Conservation (phyloP, 164 flowering plant genomes). For the Chimonanthus praecox region DNA sequence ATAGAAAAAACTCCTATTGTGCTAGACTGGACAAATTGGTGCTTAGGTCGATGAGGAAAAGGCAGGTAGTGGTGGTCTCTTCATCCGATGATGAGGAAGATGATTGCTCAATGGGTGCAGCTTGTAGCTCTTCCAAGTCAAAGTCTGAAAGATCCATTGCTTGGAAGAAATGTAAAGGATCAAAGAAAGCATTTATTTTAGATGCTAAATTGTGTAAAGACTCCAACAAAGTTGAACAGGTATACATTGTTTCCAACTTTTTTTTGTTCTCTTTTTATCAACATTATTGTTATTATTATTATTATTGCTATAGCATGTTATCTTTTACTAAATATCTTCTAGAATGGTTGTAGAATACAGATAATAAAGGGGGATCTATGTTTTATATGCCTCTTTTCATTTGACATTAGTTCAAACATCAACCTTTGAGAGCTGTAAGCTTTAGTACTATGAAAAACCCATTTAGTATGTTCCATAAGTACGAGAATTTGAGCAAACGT, state of each 20-base stretch:
- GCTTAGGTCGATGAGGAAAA: conserved; percentile 31
- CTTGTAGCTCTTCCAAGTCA: conserved; percentile 18
- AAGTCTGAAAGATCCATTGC: conserved; percentile 25
- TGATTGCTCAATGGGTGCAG: conserved; percentile 11
- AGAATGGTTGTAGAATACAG: not conserved
- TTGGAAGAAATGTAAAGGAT: conserved; percentile 23
- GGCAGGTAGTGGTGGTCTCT: conserved; percentile 26
- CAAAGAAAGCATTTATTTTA: conserved; percentile 41
- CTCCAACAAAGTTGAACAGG: conserved; percentile 17
- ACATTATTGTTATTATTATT: not conserved
- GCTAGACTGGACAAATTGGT: not conserved
- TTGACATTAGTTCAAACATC: not conserved
- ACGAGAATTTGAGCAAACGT: not conserved
- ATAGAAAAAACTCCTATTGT: not conserved
- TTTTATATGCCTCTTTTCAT: not conserved
- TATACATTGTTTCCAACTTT: not conserved
- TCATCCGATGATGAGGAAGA: conserved; percentile 61
- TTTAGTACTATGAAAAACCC: not conserved
- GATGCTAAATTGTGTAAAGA: conserved; percentile 12
- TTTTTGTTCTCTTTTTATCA: not conserved
- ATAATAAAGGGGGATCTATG: not conserved
- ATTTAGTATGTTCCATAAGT: not conserved
- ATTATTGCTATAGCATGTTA: no score
- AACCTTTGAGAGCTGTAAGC: not conserved
- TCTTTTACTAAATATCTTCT: not conserved